Evolutionary conservation across 1,139 yeast genomes (phyloP).

Genomic region (Suhomyces atakaporum): DNA sequence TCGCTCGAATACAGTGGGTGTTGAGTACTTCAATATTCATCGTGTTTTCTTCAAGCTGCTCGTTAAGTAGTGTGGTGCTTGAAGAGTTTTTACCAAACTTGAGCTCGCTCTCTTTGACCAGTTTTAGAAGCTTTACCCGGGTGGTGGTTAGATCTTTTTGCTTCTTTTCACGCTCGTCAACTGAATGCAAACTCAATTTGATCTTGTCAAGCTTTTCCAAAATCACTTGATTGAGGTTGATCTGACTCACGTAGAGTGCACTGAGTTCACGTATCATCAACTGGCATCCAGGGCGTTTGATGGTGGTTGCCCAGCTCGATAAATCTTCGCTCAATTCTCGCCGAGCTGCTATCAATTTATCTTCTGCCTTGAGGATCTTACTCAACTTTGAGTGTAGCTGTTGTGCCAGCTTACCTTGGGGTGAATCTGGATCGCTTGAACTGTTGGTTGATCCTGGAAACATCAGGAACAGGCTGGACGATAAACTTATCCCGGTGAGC

Average conservation of each 20-base stretch:
- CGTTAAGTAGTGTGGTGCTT: conserved; percentile 42
- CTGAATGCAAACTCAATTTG: conserved; percentile 43
- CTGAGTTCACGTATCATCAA: conserved; percentile 43
- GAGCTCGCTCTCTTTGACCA: conserved; percentile 42
- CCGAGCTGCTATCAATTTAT: conserved; percentile 33
- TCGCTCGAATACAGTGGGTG: conserved; percentile 50
- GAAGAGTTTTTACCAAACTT: conserved; percentile 49
- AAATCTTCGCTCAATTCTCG: conserved; percentile 41
- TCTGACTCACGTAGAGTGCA: conserved; percentile 38
- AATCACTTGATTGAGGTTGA: conserved; percentile 30
- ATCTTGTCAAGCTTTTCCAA: conserved; percentile 44
- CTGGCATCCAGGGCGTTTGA: conserved; percentile 44
- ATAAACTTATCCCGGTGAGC: conserved; percentile 17
- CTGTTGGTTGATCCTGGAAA: conserved; percentile 4
- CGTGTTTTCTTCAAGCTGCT: conserved; percentile 49
- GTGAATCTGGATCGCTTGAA: no score
- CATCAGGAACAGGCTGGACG: neutral
- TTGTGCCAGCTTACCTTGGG: conserved; percentile 17
- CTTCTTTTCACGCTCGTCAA: conserved; percentile 54
- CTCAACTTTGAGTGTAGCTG: conserved; percentile 26
- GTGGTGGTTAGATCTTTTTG: conserved; percentile 36
- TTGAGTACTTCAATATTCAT: conserved; percentile 53
- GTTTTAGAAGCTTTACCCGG: conserved; percentile 36
- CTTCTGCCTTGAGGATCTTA: conserved; percentile 37
- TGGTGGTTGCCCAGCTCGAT: conserved; percentile 39